Conservation (phyloP, 1,284 basidiomycete genomes). For the Pholiota adiposa region DNA sequence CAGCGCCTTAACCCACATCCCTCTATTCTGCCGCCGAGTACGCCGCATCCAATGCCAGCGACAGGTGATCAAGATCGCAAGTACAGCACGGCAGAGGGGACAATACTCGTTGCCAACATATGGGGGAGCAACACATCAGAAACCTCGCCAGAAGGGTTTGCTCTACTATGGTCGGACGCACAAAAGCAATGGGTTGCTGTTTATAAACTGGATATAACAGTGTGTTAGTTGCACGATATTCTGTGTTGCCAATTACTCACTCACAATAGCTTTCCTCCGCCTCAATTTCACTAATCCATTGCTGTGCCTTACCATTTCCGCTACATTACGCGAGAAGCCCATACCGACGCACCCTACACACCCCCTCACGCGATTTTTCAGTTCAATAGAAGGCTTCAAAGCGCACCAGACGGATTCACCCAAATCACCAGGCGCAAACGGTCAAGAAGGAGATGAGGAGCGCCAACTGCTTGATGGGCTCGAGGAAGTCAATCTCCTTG, state of each 20-base stretch:
- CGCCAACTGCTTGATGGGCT: constrained; percentile 53
- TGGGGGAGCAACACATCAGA: constrained; percentile 66
- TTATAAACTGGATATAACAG: constrained; percentile 73
- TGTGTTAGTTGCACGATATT: constrained; percentile 59
- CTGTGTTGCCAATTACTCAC: constrained; percentile 6
- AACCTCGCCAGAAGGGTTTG: constrained; percentile 58
- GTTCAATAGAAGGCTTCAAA: constrained; percentile 39
- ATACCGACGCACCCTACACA: constrained; percentile 56
- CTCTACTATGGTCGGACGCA: constrained; percentile 62
- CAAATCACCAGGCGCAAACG: constrained; percentile 25
- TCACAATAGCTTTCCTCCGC: constrained; percentile 65
- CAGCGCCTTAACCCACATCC: constrained; percentile 39
- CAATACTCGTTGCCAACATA: constrained; percentile 66
- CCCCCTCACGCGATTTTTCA: constrained; percentile 51
- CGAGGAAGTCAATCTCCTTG: constrained; percentile 82
- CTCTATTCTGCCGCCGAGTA: constrained; percentile 74
- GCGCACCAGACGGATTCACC: constrained; percentile 32
- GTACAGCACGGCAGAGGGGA: constrained; percentile 80
- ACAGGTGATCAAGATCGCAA: constrained; percentile 69
- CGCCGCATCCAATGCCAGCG: constrained; percentile 75
- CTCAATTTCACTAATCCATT: constrained; percentile 75
- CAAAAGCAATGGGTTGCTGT: constrained; percentile 74
- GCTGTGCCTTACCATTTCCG: constrained; percentile 79
- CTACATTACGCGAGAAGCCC: constrained; percentile 77
- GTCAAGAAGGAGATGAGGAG: constrained; percentile 30